Evolutionary conservation across 345 rosid genomes (phyloP).

Genomic region (Erucastrum elatum): DNA sequence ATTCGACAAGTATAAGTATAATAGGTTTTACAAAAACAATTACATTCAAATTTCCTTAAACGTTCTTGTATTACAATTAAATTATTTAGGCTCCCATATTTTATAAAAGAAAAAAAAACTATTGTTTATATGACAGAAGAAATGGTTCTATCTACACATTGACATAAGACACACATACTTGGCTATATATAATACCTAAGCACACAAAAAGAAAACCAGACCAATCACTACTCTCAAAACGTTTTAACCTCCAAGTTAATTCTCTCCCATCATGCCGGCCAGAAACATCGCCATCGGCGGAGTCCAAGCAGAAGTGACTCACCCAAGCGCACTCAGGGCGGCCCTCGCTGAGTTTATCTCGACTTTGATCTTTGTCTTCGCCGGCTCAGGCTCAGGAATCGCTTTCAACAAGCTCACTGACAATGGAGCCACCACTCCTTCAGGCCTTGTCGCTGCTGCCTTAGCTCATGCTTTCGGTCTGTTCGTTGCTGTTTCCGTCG

Average conservation of each 20-base stretch:
- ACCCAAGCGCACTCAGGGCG: conserved; percentile 67
- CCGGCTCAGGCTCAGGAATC: conserved; percentile 91
- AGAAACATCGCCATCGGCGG: conserved; percentile 84
- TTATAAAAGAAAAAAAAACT: neutral
- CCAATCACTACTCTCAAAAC: conserved; percentile 23
- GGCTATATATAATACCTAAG: conserved; percentile 10
- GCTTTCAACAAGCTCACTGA: conserved; percentile 81
- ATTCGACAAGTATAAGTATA: neutral
- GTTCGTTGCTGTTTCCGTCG: conserved; percentile 76
- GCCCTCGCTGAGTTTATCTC: conserved; percentile 92
- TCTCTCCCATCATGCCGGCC: conserved; percentile 61
- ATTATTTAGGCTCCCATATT: neutral
- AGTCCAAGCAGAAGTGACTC: conserved; percentile 59
- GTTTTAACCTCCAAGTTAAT: conserved; percentile 5
- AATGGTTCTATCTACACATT: neutral
- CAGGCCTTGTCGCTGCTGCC: conserved; percentile 77
- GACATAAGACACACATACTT: neutral
- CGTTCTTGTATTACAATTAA: neutral
- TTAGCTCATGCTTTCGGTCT: conserved; percentile 82
- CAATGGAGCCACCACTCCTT: conserved; percentile 65
- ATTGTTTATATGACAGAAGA: neutral
- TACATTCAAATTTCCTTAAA: neutral
- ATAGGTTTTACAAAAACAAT: neutral
- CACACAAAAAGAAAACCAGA: conserved; percentile 17
- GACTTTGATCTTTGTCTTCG: conserved; percentile 81